phyloP scores from a whole-genome alignment of 495 filamentous ascomycete genomes.

The Aspergillus taichungensis region DNA sequence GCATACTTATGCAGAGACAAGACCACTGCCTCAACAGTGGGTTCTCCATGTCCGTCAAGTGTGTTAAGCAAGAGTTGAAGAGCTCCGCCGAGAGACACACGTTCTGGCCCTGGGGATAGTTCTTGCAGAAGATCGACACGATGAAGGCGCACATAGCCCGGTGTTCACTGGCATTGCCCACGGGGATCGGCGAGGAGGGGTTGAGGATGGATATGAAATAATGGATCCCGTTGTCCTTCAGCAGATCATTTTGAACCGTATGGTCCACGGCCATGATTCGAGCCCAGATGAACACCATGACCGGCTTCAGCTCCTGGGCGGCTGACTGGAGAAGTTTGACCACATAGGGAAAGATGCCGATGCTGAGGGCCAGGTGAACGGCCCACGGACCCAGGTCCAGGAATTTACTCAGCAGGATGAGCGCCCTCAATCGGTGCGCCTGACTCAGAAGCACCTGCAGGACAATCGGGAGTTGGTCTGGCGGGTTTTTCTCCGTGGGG shows the following conservation, averaged over 20 bases:
- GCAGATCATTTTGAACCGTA: conserved; percentile 80
- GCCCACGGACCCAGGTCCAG: conserved; percentile 96
- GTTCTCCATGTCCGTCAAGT: conserved; percentile 78
- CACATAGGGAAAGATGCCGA: conserved; percentile 98
- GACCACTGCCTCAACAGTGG: conserved; percentile 91
- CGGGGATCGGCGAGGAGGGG: conserved; percentile 70
- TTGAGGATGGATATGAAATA: conserved; percentile 92
- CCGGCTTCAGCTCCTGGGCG: conserved; percentile 87
- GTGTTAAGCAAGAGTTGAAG: conserved; percentile 71
- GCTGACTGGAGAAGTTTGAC: conserved; percentile 92
- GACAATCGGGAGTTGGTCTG: conserved; percentile 92
- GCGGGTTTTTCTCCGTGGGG: conserved; percentile 72
- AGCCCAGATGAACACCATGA: conserved; percentile 99
- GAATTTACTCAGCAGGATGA: conserved; percentile 90
- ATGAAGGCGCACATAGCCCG: conserved; percentile 99
- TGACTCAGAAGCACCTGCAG: conserved; percentile 94
- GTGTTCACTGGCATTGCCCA: conserved; percentile 81
- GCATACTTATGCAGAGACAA: conserved; percentile 88
- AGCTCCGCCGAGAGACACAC: conserved; percentile 76
- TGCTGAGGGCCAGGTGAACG: conserved; percentile 89
- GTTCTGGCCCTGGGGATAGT: conserved; percentile 79
- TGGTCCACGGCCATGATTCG: conserved; percentile 92
- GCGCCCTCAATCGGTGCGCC: conserved; percentile 82
- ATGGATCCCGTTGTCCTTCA: conserved; percentile 93
- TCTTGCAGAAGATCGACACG: conserved; percentile 91